Evolutionary conservation across 2,329 filamentous ascomycete species (phyloP), one percentile per base, ranked within the genome.

Genomic region (Cryoendolithus antarcticus): DNA sequence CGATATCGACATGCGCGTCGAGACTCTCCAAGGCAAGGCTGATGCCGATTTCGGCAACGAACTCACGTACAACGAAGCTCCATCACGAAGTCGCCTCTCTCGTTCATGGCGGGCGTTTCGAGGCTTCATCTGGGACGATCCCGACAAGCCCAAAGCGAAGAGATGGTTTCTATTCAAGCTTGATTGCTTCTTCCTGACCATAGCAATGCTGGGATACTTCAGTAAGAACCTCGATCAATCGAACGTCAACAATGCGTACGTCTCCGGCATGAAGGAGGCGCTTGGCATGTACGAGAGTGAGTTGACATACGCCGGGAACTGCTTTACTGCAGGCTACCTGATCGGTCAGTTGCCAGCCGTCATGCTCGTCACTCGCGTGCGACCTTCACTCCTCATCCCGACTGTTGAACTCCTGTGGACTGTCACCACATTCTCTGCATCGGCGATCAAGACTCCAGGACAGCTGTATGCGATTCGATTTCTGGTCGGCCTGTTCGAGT

Each of bases 91-190:
- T 27, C 24, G 24, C 24, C 24, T 27, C 24, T 27, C 24, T 8
- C 24, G 24, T 3, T 27, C 47, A 7, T 44, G 45, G 34, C 39
- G 54, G 6, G 67, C 52, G 56, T 71, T 67, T 67, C 58, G 62
- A 34, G 64, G 61, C 44, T 71, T 70, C 42, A 55, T 73, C 33
- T 72, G 68, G 69, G 69, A 72, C 52, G 67, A 63, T 1, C 60
- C 70, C 15, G 69, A 72, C 46, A 71, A 71, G 45, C 60, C 64
- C 47, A 72, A 71, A 45, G 60, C 65, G 39, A 67, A 72, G 46
- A 58, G 67, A 5, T 56, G 58, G 40, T 58, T 72, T 30, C 49
- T 71, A 15, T 67, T 68, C 44, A 71, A 71, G 46, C 52, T 71
- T 12, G 68, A 71, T 49, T 64, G 65, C 62, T 46, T 38, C 46